Base-by-base conservation (phyloP, 164 flowering plant species). In the Macadamia tetraphylla region DNA sequence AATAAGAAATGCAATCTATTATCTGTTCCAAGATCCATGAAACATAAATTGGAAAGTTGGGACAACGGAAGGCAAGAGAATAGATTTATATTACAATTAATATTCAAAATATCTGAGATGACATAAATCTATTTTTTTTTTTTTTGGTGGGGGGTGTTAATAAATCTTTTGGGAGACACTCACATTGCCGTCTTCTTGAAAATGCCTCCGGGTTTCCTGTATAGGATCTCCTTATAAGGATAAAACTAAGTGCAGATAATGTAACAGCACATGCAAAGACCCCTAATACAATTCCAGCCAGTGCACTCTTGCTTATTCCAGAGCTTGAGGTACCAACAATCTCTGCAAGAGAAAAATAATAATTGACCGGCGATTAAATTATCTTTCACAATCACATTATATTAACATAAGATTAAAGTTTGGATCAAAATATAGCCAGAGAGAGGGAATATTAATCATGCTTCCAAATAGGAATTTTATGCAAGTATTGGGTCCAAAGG, bases 261-360 rank as follows among this genome's bases (percentile, higher is more conserved):
- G 80, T 71, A 53, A 79, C 81, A 55, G 85, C 79, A 75, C 66
- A 79, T 3, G 82, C 89, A 72, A 87, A 68, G 4, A 86, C 69
- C 48, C 88, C 97, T 12, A 89, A 40, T 56, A 83, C 53, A 32
- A 85, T 82, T 62, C 90, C 93, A 68, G 70, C 87, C 31, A 85
- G 13, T 53, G 82, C 90, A 23, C 86, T 90, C 59, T 76, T 91
- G 81, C 89, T 81, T 70, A 89, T 12, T 53, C 86, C 83, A 52
- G 87, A 74, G 1, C 66, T 64, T 68, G 79, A 17, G 66, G 80
- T 32, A 8, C 65, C 9, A 12, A 51, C 4, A 66, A 61, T 85
- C 82, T 81, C 65, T 67, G 77, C 46, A 73, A 31, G 40, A 35
- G 40, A 35, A 31, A 73, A 62, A 60, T 4, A 57, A 63, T 18